Evolutionary conservation across 495 filamentous ascomycete genomes (phyloP), one percentile per base, ranked within the genome.

Genomic region (Penicillium alfredii): DNA sequence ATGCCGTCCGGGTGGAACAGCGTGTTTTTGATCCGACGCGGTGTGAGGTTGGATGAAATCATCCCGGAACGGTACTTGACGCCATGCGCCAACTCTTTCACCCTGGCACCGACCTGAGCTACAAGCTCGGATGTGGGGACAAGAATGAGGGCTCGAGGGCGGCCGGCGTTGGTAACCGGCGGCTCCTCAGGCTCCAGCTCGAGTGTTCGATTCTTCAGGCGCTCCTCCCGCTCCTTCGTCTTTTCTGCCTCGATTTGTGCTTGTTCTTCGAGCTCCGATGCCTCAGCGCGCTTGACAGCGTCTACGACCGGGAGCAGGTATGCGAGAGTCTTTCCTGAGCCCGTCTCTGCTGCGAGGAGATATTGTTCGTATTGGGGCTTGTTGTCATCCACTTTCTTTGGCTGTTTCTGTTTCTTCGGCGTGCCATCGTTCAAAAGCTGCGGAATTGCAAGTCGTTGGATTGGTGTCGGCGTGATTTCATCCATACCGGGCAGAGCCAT

Each of bases 101-200:
- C 74, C 26, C 94, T 75, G 18, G 52, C 57, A 30, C 82, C 81
- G 15, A 97, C 84, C 59, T 98, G 92, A 5, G 75, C 68, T n/a
- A 95, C 93, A 18, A 98, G 73, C 61, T 98, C 92, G 3, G 89
- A 78, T 5, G 93, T 94, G 2, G 92, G 92, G n/a, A 97, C 77
- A 10, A 98, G 71, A 36, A 98, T 84, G 42, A 97, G 73, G 22
- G 79, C 86, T 33, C 82, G 73, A 0, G 92, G 93, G 24, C 89
- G 74, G 20, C 78, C 92, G 17, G 78, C 77, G 44, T 81, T 80
- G 10, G 71, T 75, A 35, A 74, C 50, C 0, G 71, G 60, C 0
- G 78, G 61, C 5, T 71, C 49, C 48, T 68, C 66, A 26, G 81
- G 60, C 35, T 76, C 78, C 19, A 82, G 40, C 29, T 73, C 62